phyloP scores from a whole-genome alignment of 2,329 filamentous ascomycete species.

The Exophiala aquamarina region DNA sequence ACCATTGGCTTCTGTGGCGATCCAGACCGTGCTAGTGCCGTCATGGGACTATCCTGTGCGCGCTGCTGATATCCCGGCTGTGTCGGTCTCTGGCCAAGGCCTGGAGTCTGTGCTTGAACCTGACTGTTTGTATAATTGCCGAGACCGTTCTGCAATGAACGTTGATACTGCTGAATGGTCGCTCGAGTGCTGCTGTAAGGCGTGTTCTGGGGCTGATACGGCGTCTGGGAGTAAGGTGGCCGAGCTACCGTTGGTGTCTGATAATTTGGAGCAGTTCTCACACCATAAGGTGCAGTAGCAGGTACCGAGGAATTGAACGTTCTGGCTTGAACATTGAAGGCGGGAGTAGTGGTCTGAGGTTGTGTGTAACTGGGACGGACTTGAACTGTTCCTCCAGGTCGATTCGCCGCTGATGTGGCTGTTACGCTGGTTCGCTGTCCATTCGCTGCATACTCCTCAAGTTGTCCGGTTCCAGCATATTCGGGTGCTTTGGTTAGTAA shows the following conservation, averaged over 20 bases:
- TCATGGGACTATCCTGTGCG: slow-evolving; percentile 24
- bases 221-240: slow-evolving; percentile 34
- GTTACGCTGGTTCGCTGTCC: slow-evolving; percentile 40
- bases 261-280: slow-evolving; percentile 31
- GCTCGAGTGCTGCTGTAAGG: slow-evolving; percentile 33
- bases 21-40: slow-evolving; percentile 9
- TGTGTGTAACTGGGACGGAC: slow-evolving; percentile 25
- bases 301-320: slow-evolving; percentile 26
- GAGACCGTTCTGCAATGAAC: slow-evolving; percentile 39
- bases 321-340: slow-evolving; percentile 23
- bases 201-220: slow-evolving; percentile 35
- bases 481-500: slow-evolving; percentile 71
- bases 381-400: slow-evolving; percentile 20
- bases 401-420: slow-evolving; percentile 33
- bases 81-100: slow-evolving; percentile 24
- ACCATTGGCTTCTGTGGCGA: slow-evolving; percentile 25
- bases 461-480: slow-evolving; percentile 78
- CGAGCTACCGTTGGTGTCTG: slow-evolving; percentile 37
- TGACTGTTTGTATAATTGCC: slow-evolving; percentile 12
- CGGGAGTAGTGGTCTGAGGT: slow-evolving; percentile 16
- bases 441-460: slow-evolving; percentile 67
- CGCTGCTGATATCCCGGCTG: slow-evolving; percentile 33
- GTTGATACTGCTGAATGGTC: slow-evolving; percentile 42
- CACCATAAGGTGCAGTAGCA: slow-evolving; percentile 33
- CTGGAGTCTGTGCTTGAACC: slow-evolving; percentile 21